Evolutionary conservation across 257 asterid genomes (phyloP).

Genomic region (Asclepias syriaca): DNA sequence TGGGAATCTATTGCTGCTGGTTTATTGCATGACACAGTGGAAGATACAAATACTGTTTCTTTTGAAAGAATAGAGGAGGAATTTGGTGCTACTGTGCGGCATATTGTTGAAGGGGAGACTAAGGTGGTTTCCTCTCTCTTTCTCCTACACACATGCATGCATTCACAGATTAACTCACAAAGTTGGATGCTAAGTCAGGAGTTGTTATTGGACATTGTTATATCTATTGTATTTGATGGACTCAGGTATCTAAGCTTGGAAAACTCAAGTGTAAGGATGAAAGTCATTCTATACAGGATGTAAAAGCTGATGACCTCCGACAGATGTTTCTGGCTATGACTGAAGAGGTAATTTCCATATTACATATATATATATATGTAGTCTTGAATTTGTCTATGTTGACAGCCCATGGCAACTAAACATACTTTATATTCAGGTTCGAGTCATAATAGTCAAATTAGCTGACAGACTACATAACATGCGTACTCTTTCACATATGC

Average conservation of each 20-base stretch:
- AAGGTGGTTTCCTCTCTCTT: slow-evolving; percentile 55
- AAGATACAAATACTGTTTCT: slow-evolving; percentile 76
- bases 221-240: slow-evolving; percentile 15
- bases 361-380: not conserved
- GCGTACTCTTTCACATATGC: slow-evolving; percentile 97
- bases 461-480: slow-evolving; percentile 95
- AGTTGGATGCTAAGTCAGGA: not conserved
- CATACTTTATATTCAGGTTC: slow-evolving; percentile 52
- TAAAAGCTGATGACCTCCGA: slow-evolving; percentile 92
- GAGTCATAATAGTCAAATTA: slow-evolving; percentile 87
- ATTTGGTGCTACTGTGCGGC: slow-evolving; percentile 76
- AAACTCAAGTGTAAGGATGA: slow-evolving; percentile 79
- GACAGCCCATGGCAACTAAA: slow-evolving; percentile 20
- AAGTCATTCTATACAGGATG: slow-evolving; percentile 79
- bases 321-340: slow-evolving; percentile 99
- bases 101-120: slow-evolving; percentile 94
- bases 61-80: slow-evolving; percentile 77
- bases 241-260: slow-evolving; percentile 91
- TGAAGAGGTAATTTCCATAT: slow-evolving; percentile 55
- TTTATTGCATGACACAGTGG: slow-evolving; percentile 90
- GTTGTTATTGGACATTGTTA: not conserved
- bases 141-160: not conserved
- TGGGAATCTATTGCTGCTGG: slow-evolving; percentile 98
- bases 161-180: not conserved
- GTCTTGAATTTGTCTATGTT: slow-evolving; percentile 5